Conservation (phyloP, 441 rosid genomes). For the Gossypium gossypioides region DNA sequence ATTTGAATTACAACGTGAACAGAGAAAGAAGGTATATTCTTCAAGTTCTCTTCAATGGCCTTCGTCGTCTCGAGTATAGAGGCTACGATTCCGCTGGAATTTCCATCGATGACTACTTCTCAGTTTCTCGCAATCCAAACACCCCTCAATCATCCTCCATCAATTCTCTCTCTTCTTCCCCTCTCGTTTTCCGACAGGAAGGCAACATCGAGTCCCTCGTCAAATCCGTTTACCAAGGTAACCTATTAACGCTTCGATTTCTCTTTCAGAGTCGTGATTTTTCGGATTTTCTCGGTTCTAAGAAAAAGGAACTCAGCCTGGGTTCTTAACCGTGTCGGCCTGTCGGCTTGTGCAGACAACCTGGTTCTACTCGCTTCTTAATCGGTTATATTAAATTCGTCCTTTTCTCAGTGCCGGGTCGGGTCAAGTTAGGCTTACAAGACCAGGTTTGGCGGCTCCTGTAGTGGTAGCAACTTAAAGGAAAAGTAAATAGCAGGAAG, state of each 20-base stretch:
- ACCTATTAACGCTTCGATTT: not conserved
- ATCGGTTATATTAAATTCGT: not conserved
- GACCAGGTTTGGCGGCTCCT: not conserved
- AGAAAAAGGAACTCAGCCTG: not conserved
- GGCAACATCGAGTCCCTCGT: slow-evolving; percentile 97
- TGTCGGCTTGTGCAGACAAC: not conserved
- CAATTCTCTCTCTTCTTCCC: slow-evolving; percentile 19
- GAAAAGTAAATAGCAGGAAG: not conserved
- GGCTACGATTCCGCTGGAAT: slow-evolving; percentile 93
- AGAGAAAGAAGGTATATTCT: slow-evolving; percentile 73
- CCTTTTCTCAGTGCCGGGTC: not conserved
- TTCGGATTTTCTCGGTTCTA: not conserved
- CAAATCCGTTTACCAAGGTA: slow-evolving; percentile 77
- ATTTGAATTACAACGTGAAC: slow-evolving; percentile 59
- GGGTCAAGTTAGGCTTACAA: not conserved
- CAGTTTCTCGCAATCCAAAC: slow-evolving; percentile 20
- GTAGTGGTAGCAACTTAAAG: not conserved
- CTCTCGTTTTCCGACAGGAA: slow-evolving; percentile 74
- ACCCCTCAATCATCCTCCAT: not conserved
- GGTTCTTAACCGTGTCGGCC: not conserved
- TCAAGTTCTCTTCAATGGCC: slow-evolving; percentile 79
- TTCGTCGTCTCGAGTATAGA: slow-evolving; percentile 88
- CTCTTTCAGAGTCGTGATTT: not conserved
- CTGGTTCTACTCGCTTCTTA: not conserved
- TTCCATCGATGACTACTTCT: slow-evolving; percentile 45